These are phyloP conservation scores for Aspergillus bertholletiae DNA, from an alignment of 495 filamentous ascomycete genomes.

Conservation along the genomic window DNA sequence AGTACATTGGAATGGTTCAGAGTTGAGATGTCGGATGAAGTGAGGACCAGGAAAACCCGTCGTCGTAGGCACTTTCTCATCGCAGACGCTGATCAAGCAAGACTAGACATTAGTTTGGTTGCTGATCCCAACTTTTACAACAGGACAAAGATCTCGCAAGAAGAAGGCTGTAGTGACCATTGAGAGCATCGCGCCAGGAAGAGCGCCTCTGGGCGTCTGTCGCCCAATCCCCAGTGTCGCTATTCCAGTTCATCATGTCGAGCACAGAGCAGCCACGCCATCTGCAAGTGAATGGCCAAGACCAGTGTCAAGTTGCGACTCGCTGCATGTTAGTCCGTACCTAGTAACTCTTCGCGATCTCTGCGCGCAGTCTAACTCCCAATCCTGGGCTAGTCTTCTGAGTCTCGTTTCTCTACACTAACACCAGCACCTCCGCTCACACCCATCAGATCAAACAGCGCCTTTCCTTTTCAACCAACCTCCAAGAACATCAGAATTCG, in stretches of 20 bases:
- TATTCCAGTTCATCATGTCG: background rate
- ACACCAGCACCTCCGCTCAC: background rate
- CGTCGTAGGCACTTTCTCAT: slow-evolving; percentile 6
- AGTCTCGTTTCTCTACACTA: background rate
- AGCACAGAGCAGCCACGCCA: background rate
- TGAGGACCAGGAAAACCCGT: slow-evolving; percentile 3
- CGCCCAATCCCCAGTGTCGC: background rate
- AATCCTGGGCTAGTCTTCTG: background rate
- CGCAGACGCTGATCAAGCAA: background rate
- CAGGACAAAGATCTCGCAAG: slow-evolving; percentile 15
- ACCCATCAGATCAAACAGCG: background rate
- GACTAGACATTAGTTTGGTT: background rate
- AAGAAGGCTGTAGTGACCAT: slow-evolving; percentile 11
- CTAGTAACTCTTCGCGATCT: too few relatives aligned
- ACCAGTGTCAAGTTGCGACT: background rate
- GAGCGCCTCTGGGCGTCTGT: slow-evolving; percentile 10
- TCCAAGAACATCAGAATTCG: background rate
- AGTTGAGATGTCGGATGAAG: slow-evolving; percentile 8
- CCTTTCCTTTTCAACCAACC: background rate
- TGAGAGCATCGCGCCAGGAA: slow-evolving; percentile 7
- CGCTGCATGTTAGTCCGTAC: background rate
- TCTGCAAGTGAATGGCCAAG: slow-evolving; percentile 4
- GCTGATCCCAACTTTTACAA: background rate
- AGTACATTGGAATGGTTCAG: background rate
- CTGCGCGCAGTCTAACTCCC: background rate